These are phyloP conservation scores for Juglanconis juglandina DNA, from an alignment of 2,329 filamentous ascomycete species.

Conservation along the genomic window DNA sequence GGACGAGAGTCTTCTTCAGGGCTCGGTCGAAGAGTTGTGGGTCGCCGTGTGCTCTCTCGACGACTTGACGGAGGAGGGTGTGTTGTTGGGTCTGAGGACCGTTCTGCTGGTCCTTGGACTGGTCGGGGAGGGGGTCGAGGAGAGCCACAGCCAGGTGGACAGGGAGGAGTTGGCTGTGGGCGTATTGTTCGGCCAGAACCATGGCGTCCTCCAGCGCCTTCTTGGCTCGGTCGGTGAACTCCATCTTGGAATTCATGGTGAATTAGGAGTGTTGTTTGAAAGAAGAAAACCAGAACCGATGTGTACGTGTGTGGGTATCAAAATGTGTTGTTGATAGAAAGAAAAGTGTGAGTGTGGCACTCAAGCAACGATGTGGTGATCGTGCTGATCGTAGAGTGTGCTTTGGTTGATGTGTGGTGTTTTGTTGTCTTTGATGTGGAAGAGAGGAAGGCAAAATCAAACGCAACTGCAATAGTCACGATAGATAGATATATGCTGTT, in stretches of 20 bases:
- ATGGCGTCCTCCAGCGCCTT: conserved; percentile 88
- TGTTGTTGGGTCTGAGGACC: conserved; percentile 58
- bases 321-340: not conserved
- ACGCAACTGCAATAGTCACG: not conserved
- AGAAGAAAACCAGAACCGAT: not conserved
- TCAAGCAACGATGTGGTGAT: conserved; percentile 9
- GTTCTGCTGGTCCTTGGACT: conserved; percentile 81
- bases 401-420: not conserved
- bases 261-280: conserved; percentile 12
- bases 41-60: conserved; percentile 92
- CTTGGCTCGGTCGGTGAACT: conserved; percentile 91
- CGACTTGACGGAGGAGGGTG: conserved; percentile 90
- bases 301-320: conserved; percentile 3
- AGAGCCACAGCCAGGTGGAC: conserved; percentile 84
- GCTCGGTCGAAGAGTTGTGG: conserved; percentile 82
- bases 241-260: conserved; percentile 73
- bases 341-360: not conserved
- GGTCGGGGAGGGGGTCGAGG: conserved; percentile 70
- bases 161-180: conserved; percentile 85
- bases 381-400: not conserved
- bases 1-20: conserved; percentile 87
- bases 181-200: conserved; percentile 81
- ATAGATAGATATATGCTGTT: conserved; percentile 13
- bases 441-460: not conserved
- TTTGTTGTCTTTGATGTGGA: not conserved